Conservation (phyloP, 2,329 filamentous ascomycete species). For the Phyllosticta citriasiana region DNA sequence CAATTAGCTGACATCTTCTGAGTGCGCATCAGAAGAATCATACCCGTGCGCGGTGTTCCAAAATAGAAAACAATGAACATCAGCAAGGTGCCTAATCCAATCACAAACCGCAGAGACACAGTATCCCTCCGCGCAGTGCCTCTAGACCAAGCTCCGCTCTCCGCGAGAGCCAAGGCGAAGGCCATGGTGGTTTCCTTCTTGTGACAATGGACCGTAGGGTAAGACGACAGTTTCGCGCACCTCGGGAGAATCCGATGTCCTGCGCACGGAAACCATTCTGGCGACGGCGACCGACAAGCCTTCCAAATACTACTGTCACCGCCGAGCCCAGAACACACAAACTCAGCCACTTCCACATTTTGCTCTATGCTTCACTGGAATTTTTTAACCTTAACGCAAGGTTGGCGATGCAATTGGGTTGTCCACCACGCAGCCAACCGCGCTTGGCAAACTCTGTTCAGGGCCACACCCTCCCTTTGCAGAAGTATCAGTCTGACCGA, state of each 20-base stretch:
- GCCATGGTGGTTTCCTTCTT: background rate
- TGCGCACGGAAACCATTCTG: background rate
- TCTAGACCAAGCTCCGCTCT: background rate
- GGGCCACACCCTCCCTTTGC: background rate
- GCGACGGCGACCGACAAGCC: background rate
- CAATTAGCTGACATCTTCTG: background rate
- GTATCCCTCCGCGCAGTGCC: background rate
- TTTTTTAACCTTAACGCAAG: background rate
- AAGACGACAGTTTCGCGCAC: background rate
- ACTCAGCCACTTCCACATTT: background rate
- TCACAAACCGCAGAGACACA: background rate
- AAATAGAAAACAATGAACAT: background rate
- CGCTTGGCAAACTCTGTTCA: background rate
- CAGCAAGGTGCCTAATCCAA: background rate
- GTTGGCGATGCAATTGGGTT: background rate
- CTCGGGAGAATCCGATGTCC: background rate
- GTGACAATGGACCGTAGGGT: background rate
- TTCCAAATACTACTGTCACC: background rate
- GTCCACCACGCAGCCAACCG: background rate
- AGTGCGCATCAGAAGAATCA: background rate
- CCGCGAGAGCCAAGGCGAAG: background rate
- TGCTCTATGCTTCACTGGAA: background rate
- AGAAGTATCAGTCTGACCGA: background rate
- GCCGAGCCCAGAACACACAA: background rate
- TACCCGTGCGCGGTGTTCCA: background rate